Evolutionary conservation across 2,329 filamentous ascomycete genomes (phyloP).

Genomic region (Botrytis byssoidea): DNA sequence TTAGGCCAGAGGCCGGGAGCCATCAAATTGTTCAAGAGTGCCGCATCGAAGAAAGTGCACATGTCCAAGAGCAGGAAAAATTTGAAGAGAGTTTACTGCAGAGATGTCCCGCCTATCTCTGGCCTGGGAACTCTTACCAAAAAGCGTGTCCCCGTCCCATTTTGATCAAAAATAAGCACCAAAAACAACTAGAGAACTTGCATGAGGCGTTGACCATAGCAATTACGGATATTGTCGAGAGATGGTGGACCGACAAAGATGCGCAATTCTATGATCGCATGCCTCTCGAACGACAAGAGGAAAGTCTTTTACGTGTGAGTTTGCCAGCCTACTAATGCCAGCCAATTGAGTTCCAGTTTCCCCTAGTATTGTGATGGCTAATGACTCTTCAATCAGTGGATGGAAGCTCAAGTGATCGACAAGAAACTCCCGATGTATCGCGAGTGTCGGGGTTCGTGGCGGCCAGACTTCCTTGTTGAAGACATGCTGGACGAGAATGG

Average conservation of each 20-base stretch:
- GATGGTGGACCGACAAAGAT: background rate
- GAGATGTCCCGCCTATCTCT: background rate
- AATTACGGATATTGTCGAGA: conserved; percentile 12
- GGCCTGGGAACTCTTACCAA: background rate
- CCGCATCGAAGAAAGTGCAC: background rate
- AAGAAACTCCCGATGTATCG: background rate
- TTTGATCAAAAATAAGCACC: background rate
- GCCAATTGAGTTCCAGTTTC: background rate
- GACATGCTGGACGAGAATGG: background rate
- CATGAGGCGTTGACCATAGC: background rate
- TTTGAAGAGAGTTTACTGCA: background rate
- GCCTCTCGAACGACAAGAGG: background rate
- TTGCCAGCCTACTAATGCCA: background rate
- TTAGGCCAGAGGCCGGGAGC: background rate
- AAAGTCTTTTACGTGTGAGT: conserved; percentile 1
- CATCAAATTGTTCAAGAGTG: background rate
- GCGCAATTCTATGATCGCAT: background rate
- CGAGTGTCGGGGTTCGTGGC: background rate
- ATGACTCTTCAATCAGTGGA: background rate
- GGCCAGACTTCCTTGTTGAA: conserved; percentile 10
- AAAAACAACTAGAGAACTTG: background rate
- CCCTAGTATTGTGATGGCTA: background rate
- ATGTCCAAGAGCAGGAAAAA: background rate
- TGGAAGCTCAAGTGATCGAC: background rate
- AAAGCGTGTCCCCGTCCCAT: conserved; percentile 5